A percentile compares a stretch with the other conserved stretches of the same genome.
Evolutionary conservation across 306 rosid species (phyloP).

Genomic region (Quercus wislizeni): DNA sequence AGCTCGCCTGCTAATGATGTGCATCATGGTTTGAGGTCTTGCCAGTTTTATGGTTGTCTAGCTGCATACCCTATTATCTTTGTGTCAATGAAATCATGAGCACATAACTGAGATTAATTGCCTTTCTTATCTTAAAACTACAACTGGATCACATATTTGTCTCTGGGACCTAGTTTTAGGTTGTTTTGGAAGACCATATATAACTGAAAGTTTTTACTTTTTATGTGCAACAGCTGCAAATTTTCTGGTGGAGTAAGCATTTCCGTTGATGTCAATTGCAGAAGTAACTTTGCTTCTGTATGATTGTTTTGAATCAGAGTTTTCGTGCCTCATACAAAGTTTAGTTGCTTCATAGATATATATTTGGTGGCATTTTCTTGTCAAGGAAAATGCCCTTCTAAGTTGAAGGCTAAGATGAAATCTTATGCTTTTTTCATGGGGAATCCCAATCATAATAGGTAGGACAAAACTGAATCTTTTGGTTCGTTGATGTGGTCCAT

Average conservation of each 20-base stretch:
- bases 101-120: neutral
- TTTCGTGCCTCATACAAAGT: neutral
- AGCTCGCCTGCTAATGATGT: too few relatives aligned
- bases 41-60: neutral
- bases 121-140: neutral
- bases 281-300: neutral
- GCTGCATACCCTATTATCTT: neutral
- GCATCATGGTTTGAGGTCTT: too few relatives aligned
- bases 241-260: neutral
- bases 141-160: neutral
- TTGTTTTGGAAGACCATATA: neutral
- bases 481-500: slow-evolving; percentile 25
- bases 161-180: neutral
- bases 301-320: neutral
- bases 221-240: neutral
- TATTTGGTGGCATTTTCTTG: neutral
- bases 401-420: slow-evolving; percentile 5
- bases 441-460: slow-evolving; percentile 18
- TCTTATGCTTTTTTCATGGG: neutral
- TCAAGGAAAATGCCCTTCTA: neutral
- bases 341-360: neutral
- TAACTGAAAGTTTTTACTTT: neutral
- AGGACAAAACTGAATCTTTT: slow-evolving; percentile 17
- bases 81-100: neutral
- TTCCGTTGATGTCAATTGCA: neutral